Conservation (phyloP, 805 yeast genomes). For the Maudiozyma serrabonitensis region DNA sequence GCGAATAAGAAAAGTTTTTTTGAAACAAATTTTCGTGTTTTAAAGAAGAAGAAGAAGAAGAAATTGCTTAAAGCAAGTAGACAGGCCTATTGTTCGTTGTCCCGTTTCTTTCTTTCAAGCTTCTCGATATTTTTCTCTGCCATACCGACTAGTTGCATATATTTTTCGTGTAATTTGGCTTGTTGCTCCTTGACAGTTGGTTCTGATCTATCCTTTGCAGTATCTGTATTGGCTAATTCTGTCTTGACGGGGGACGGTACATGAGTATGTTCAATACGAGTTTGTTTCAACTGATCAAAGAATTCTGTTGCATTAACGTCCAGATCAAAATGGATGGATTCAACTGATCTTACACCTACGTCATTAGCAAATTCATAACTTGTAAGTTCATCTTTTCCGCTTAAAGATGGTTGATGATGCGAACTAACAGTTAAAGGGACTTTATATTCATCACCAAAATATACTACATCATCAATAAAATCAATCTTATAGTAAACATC, state of each 20-base stretch:
- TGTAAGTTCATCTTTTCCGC: not conserved
- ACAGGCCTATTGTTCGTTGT: not conserved
- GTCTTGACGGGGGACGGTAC: too few relatives aligned
- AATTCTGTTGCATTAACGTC: constrained; percentile 4
- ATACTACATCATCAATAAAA: constrained; percentile 19
- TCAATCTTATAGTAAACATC: constrained; percentile 23
- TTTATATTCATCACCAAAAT: constrained; percentile 21
- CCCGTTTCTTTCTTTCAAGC: not conserved
- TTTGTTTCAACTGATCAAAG: constrained; percentile 11
- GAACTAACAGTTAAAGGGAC: constrained; percentile 11
- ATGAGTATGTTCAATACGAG: not conserved
- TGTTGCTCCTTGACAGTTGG: not conserved
- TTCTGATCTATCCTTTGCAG: constrained; percentile 3
- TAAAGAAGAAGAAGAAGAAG: not conserved
- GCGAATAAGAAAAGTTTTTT: too few relatives aligned
- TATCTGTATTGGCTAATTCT: not conserved
- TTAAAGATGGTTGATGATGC: constrained; percentile 5
- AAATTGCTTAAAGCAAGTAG: not conserved
- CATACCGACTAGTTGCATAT: not conserved
- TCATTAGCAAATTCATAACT: constrained; percentile 16
- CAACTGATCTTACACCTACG: constrained; percentile 13
- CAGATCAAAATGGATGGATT: constrained; percentile 8
- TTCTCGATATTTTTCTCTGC: not conserved
- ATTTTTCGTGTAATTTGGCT: not conserved
- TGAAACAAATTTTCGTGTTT: too few relatives aligned